Conservation (phyloP, 306 rosid genomes). For the Carpinus viminea region DNA sequence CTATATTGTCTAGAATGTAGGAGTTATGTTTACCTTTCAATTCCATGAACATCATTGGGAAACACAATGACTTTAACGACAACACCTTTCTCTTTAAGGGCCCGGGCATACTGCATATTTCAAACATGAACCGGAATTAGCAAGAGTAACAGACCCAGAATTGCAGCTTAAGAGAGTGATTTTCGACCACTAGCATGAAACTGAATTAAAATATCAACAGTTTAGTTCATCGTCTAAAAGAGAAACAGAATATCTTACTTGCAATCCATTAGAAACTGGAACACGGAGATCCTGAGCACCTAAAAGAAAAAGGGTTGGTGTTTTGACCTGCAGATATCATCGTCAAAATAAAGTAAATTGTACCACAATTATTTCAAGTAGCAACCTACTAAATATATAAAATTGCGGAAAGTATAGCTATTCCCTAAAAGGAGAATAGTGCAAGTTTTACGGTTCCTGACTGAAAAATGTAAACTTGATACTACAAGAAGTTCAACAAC, state of each 20-base stretch:
- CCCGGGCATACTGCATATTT: conserved; percentile 74
- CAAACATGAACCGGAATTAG: conserved; percentile 16
- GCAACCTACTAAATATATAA: neutral
- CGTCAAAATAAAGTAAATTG: conserved; percentile 5
- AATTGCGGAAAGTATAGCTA: neutral
- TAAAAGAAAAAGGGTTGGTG: conserved; percentile 75
- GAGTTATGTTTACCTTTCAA: conserved; percentile 62
- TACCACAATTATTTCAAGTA: conserved; percentile 17
- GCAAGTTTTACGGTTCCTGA: neutral
- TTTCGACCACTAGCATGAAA: neutral
- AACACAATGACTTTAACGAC: conserved; percentile 64
- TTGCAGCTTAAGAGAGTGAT: neutral
- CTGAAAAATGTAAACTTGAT: neutral
- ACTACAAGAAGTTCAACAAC: neutral
- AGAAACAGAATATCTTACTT: conserved; percentile 46
- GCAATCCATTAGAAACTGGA: conserved; percentile 62
- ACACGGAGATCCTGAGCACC: conserved; percentile 85
- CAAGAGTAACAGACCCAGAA: neutral
- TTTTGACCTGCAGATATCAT: conserved; percentile 61
- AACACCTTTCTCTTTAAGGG: conserved; percentile 79
- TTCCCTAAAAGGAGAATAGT: neutral
- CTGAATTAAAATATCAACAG: neutral
- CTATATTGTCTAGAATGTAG: neutral
- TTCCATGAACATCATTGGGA: conserved; percentile 73
- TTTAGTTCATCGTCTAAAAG: neutral